These are phyloP conservation scores for Wickerhamiella azyma DNA, from an alignment of 805 yeast genomes.

Conservation along the genomic window DNA sequence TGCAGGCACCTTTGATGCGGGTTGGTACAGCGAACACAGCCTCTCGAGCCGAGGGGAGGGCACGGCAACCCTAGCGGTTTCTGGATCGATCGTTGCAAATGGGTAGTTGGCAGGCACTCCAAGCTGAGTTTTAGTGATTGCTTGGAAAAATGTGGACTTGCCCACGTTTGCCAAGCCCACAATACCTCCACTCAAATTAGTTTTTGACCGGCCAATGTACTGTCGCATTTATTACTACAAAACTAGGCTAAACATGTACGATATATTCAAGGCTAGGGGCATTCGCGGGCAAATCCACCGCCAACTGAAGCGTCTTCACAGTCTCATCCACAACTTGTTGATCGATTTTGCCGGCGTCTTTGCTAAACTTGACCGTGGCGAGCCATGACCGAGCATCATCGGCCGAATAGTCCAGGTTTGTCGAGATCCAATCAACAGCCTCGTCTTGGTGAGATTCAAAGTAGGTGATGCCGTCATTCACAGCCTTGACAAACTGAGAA, in stretches of 20 bases:
- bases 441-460: constrained; percentile 49
- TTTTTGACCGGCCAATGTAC: constrained; percentile 15
- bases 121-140: constrained; percentile 79
- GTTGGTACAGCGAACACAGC: constrained; percentile 43
- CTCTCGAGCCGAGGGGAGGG: constrained; percentile 81
- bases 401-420: constrained; percentile 57
- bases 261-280: constrained; percentile 16
- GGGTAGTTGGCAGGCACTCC: constrained; percentile 98
- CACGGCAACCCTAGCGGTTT: constrained; percentile 90
- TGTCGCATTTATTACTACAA: not conserved
- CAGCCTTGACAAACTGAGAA: constrained; percentile 34
- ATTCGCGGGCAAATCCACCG: constrained; percentile 38
- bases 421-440: constrained; percentile 49
- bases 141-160: constrained; percentile 94
- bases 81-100: constrained; percentile 95
- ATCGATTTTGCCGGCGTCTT: constrained; percentile 38
- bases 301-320: constrained; percentile 40
- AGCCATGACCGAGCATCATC: constrained; percentile 77
- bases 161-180: constrained; percentile 63
- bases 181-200: constrained; percentile 30
- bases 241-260: not conserved
- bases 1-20: constrained; percentile 41
- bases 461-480: constrained; percentile 55
- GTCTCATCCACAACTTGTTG: constrained; percentile 41
- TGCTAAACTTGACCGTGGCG: constrained; percentile 54